These are phyloP conservation scores for Balakata baccata DNA, from an alignment of 345 rosid species.

Conservation along the genomic window DNA sequence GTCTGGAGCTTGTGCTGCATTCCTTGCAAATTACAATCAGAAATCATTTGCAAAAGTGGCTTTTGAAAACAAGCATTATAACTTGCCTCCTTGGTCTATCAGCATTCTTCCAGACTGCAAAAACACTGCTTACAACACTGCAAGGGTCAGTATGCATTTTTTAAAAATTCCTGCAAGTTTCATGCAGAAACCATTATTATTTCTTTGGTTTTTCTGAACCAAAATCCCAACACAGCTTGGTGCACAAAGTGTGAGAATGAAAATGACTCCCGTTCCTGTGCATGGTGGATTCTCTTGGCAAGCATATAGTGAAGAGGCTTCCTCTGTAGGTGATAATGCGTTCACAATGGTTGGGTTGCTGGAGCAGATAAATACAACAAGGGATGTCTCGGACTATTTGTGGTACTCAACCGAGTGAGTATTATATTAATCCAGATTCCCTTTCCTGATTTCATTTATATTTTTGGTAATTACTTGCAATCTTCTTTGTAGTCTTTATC, in stretches of 20 bases:
- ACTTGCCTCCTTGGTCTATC: constrained; percentile 97
- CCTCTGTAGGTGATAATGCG: constrained; percentile 57
- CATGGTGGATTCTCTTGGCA: constrained; percentile 95
- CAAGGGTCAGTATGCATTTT: constrained; percentile 54
- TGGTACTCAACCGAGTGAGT: constrained; percentile 99
- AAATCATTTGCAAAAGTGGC: constrained; percentile 66
- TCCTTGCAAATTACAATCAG: constrained; percentile 79
- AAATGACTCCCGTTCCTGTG: constrained; percentile 72
- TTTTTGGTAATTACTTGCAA: not conserved
- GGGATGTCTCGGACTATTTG: constrained; percentile 84
- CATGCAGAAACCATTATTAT: not conserved
- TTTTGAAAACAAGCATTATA: constrained; percentile 71
- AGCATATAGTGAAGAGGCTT: constrained; percentile 73
- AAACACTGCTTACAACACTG: constrained; percentile 96
- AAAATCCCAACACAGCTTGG: constrained; percentile 55
- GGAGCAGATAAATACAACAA: constrained; percentile 93
- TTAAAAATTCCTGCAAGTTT: not conserved
- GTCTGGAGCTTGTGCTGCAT: constrained; percentile 88
- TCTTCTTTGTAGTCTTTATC: not conserved
- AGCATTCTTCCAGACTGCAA: constrained; percentile 99
- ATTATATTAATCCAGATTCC: constrained; percentile 1
- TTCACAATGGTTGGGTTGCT: constrained; percentile 81
- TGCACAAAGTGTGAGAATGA: constrained; percentile 80
- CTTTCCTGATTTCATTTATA: not conserved
- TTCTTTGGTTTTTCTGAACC: constrained; percentile 1